Evolutionary conservation across 208 protist species (phyloP).

Genomic region (Leishmania gerbilli): DNA sequence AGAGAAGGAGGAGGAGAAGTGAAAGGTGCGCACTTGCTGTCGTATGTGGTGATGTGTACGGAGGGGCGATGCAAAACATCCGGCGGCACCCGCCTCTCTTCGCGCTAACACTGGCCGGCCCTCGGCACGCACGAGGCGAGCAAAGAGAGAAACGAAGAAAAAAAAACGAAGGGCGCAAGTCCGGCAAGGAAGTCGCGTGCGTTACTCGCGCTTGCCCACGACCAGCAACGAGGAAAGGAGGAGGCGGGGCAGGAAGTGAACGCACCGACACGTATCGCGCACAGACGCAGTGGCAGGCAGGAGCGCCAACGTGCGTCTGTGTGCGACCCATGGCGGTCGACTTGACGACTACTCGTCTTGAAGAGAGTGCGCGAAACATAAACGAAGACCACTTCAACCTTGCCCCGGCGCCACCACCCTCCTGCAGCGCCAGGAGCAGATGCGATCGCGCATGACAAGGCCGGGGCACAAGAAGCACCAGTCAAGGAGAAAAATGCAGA

Average conservation of each 20-base stretch:
- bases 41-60: not conserved
- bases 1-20: constrained; percentile 4
- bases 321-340: not conserved
- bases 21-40: not conserved
- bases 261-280: not conserved
- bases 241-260: not conserved
- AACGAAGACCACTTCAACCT: not conserved
- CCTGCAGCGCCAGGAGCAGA: not conserved
- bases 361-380: not conserved
- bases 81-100: not conserved
- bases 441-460: too few relatives aligned
- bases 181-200: not conserved
- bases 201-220: not conserved
- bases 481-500: not conserved
- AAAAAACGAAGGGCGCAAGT: not conserved
- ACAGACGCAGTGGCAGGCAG: not conserved
- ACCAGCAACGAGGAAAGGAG: not conserved
- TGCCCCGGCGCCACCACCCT: not conserved
- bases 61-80: not conserved
- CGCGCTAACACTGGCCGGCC: not conserved
- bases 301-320: not conserved
- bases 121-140: not conserved
- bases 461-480: not conserved
- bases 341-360: not conserved
- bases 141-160: not conserved